Base-by-base conservation (phyloP, 305 asterid genomes). In the Fraxinus angustifolia region DNA sequence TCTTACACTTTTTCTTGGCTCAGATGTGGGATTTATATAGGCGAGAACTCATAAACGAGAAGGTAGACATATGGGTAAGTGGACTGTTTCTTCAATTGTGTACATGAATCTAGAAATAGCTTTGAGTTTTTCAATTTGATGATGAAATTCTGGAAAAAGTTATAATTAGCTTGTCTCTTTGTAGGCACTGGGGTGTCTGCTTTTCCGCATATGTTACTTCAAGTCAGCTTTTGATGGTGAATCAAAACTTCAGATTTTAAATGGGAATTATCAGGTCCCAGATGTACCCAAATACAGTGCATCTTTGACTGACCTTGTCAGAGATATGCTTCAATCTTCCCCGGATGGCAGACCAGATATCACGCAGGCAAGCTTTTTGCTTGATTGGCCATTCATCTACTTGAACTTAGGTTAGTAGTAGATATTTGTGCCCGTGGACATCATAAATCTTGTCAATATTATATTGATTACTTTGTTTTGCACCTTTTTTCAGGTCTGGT, bases 1-100 rank as follows among this genome's bases (percentile, higher is more conserved):
- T 79, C 77, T 60, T 70, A 83, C 80, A 78, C 86, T 77, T 74
- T 86, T 1, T 89, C 85, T 85, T 90, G 89, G 76, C 83, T 86
- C 84, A 95, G 99, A 93, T 93, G 99, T 93, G 99, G 98, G 99
- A 95, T 88, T 86, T 95, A 76, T 92, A 88, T 80, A 90, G 97
- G 42, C 91, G 93, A 88, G 99, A 95, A 60, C 84, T 91, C 74
- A 91, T 95, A 85, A 93, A 87, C 38, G 99, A 95, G 91, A 95
- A 93, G 86, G 99, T 93, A 12, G 99, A 95, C 80, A 92, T 95
- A 83, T 95, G 99, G 99, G 99, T 95, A 90, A 92, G 99, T 86
- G 68, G 80, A 79, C 62, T 19, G 40, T 70, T 42, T 76, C 48
- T 17, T 50, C 21, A 45, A 75, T 26, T 38, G 36, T 84, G 71